phyloP scores from a whole-genome alignment of 768 basidiomycete species.

The Suillus brevipes region DNA sequence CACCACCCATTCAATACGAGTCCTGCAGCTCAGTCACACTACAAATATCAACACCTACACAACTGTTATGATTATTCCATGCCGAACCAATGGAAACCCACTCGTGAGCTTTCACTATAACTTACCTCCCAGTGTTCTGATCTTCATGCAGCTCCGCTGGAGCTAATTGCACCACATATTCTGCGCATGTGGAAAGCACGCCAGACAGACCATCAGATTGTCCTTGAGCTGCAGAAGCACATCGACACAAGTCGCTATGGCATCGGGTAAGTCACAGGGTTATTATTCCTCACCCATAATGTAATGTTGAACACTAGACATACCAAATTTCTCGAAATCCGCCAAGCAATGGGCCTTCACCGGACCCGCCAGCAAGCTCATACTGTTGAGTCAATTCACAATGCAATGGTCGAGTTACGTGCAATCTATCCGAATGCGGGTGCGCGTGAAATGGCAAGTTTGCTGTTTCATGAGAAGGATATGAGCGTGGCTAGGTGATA shows the following conservation, averaged over 20 bases:
- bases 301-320: constrained; percentile 1
- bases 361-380: constrained; percentile 21
- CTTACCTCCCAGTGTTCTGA: not conserved
- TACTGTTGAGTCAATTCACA: constrained; percentile 22
- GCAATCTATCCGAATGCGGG: constrained; percentile 29
- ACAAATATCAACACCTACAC: not conserved
- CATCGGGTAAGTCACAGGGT: constrained; percentile 16
- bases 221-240: constrained; percentile 21
- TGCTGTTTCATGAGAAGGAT: constrained; percentile 25
- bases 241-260: constrained; percentile 26
- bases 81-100: constrained; percentile 9
- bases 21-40: not conserved
- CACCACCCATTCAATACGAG: too few relatives aligned
- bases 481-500: constrained; percentile 28
- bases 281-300: not conserved
- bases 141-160: constrained; percentile 16
- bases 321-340: constrained; percentile 7
- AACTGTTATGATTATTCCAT: not conserved
- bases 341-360: constrained; percentile 20
- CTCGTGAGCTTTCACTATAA: constrained; percentile 3
- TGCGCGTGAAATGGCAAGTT: constrained; percentile 22
- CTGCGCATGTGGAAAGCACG: constrained; percentile 24
- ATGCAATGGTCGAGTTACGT: constrained; percentile 19
- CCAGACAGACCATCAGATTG: constrained; percentile 28
- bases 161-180: constrained; percentile 14